These are phyloP conservation scores for Mycothermus thermophilus DNA, from an alignment of 495 filamentous ascomycete genomes.

Conservation along the genomic window DNA sequence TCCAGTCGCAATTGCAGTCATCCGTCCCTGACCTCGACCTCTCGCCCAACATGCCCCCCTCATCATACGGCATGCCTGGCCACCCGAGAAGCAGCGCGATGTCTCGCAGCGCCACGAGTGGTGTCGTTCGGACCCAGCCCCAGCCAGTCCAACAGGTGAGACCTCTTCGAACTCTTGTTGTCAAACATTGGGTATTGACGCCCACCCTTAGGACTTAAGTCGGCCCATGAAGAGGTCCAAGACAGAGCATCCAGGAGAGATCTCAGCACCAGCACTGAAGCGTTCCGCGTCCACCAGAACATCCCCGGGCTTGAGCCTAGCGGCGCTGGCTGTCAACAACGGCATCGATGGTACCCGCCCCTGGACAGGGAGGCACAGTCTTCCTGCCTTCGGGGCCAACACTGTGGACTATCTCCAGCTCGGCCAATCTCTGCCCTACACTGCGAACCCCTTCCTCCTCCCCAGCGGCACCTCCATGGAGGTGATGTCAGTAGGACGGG, in stretches of 20 bases:
- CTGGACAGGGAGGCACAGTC: too few relatives aligned
- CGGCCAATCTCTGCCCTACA: slow-evolving; percentile 7
- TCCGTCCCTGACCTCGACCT: slow-evolving; percentile 12
- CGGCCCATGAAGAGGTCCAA: slow-evolving; percentile 24
- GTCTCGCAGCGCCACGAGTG: slow-evolving; percentile 14
- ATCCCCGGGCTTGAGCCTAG: neutral
- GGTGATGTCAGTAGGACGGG: neutral
- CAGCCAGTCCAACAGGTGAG: slow-evolving; percentile 11
- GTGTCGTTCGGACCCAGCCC: neutral
- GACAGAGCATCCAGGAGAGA: slow-evolving; percentile 12
- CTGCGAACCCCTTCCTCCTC: slow-evolving; percentile 8
- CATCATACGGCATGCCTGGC: slow-evolving; percentile 15
- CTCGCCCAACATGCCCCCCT: slow-evolving; percentile 19
- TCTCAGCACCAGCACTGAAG: slow-evolving; percentile 13
- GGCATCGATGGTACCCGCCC: too few relatives aligned
- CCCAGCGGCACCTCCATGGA: too few relatives aligned
- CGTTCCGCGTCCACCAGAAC: slow-evolving; percentile 16
- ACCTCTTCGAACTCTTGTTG: neutral
- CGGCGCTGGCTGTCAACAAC: too few relatives aligned
- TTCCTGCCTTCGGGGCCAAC: too few relatives aligned
- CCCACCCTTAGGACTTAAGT: slow-evolving; percentile 8
- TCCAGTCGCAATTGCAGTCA: neutral
- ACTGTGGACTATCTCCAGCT: too few relatives aligned
- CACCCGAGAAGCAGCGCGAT: slow-evolving; percentile 21
- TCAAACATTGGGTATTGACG: slow-evolving; percentile 4